These are phyloP conservation scores for Pichia cabralensis DNA, from an alignment of 805 yeast species.

Conservation along the genomic window DNA sequence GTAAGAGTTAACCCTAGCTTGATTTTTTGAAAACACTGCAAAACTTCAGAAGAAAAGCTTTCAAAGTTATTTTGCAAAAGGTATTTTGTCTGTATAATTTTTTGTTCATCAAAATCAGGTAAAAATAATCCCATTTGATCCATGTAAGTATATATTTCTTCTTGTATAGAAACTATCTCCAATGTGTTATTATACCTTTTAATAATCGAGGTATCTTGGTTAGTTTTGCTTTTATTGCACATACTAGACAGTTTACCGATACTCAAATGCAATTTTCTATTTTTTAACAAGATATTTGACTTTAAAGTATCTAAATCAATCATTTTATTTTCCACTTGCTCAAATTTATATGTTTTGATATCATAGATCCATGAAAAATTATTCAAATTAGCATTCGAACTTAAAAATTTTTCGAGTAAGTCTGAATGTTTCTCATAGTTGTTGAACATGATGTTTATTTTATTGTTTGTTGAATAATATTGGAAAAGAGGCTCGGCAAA, in stretches of 20 bases:
- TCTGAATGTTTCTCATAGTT: constrained; percentile 45
- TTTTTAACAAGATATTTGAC: constrained; percentile 27
- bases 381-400: constrained; percentile 32
- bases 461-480: constrained; percentile 43
- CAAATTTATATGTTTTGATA: constrained; percentile 41
- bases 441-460: constrained; percentile 43
- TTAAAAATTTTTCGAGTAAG: constrained; percentile 43
- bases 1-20: too few relatives aligned
- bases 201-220: neutral
- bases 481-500: constrained; percentile 61
- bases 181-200: neutral
- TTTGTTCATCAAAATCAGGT: neutral
- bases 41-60: too few relatives aligned
- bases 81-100: neutral
- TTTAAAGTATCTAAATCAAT: constrained; percentile 40
- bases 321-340: too few relatives aligned
- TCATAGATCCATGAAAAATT: constrained; percentile 67
- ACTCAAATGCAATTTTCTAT: constrained; percentile 47
- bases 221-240: neutral
- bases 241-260: constrained; percentile 61
- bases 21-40: too few relatives aligned
- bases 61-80: neutral
- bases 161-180: constrained; percentile 2
- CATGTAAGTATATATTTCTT: neutral
- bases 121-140: neutral